Evolutionary conservation across 2,329 filamentous ascomycete genomes (phyloP).

Genomic region (Claviceps quebecensis): DNA sequence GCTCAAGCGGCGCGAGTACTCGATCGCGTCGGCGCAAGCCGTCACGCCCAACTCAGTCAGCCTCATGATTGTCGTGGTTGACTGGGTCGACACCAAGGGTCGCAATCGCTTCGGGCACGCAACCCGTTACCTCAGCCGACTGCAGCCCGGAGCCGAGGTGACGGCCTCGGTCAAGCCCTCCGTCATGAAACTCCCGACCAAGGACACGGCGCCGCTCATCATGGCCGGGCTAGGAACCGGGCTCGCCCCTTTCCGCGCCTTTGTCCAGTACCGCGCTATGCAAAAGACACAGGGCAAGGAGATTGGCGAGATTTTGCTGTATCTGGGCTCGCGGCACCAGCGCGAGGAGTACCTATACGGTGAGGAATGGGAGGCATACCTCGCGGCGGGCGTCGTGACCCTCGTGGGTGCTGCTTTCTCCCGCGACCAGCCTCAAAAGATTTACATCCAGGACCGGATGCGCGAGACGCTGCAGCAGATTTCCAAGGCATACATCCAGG

Average conservation of each 20-base stretch:
- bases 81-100: constrained; percentile 82
- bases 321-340: constrained; percentile 94
- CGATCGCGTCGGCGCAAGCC: constrained; percentile 94
- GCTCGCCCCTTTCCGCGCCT: constrained; percentile 96
- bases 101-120: constrained; percentile 87
- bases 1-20: constrained; percentile 95
- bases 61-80: constrained; percentile 92
- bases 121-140: constrained; percentile 70
- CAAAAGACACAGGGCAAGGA: constrained; percentile 95
- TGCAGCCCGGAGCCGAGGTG: constrained; percentile 62
- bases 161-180: constrained; percentile 94
- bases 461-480: constrained; percentile 73
- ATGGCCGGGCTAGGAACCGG: constrained; percentile 98
- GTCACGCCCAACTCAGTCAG: constrained; percentile 82
- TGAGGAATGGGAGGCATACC: constrained; percentile 98
- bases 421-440: constrained; percentile 93
- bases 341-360: constrained; percentile 98
- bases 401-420: constrained; percentile 88
- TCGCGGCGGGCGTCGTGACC: constrained; percentile 89
- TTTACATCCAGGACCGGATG: constrained; percentile 99
- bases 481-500: constrained; percentile 68
- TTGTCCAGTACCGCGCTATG: constrained; percentile 94
- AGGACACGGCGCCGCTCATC: constrained; percentile 83
- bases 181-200: constrained; percentile 93
- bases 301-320: constrained; percentile 83